Base-by-base conservation (phyloP, 148 eudicot species). In the Euryodendron excelsum region DNA sequence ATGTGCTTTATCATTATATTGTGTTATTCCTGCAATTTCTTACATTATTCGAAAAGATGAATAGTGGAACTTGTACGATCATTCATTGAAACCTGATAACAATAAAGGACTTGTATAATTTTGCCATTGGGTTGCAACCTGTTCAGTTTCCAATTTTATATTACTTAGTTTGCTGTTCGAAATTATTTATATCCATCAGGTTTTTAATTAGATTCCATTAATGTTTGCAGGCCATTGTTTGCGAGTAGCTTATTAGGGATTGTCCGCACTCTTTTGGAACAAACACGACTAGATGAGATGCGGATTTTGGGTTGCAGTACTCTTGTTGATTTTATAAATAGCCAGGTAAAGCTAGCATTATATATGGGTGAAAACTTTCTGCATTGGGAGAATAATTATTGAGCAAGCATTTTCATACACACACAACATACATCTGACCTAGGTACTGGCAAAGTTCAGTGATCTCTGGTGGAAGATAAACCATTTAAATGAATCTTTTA, bases 191-290 rank as follows among this genome's bases (percentile, higher is more conserved):
- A 48, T 52, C 66, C n/a, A 41, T 53, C 9, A 52, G 45, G 52
- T 82, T 52, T 34, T 41, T 58, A 13, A 41, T 67, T 66, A 14
- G 48, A 30, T 33, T 60, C 65, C 48, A 17, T 33, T 33, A 50
- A 64, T 34, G 23, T 74, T 82, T 83, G 86, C 96, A 93, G 98
- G 98, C 91, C 98, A 25, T 88, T 93, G 18, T 91, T 86, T 80
- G 91, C 94, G 44, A 77, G 84, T 84, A 90, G 96, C 82, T 85
- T 91, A 76, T 82, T 93, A 85, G 98, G 85, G 82, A 82, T 90
- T 69, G 73, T 88, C 53, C 90, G 91, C 31, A 91, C 94, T 4
- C 94, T 93, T 73, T 80, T 90, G 80, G 98, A 91, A 12, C 96
- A 93, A 76, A 88, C 89, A 62, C 77, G 58, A 44, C 80, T 76